These are phyloP conservation scores for Monosporascus sp. DNA, from an alignment of 2,329 filamentous ascomycete species.

Conservation along the genomic window DNA sequence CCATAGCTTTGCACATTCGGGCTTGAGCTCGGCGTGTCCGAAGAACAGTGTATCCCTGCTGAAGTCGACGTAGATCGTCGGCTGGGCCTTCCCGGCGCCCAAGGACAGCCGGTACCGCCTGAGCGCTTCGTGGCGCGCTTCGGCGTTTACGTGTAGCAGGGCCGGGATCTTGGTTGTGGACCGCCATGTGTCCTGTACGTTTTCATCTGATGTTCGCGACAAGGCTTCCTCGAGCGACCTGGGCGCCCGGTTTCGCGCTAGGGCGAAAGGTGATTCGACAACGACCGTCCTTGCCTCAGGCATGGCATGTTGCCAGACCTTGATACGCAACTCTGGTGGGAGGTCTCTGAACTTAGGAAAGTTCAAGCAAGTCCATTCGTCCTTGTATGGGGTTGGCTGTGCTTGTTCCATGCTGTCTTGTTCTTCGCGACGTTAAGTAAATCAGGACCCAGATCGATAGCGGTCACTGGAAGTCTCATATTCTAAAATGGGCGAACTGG, in stretches of 20 bases:
- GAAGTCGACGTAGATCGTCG: slow-evolving; percentile 27
- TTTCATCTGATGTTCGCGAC: slow-evolving; percentile 4
- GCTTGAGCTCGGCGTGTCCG: slow-evolving; percentile 21
- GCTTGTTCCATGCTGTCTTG: slow-evolving; percentile 4
- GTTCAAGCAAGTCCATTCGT: slow-evolving; percentile 6
- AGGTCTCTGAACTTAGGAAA: slow-evolving; percentile 25
- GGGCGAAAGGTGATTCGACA: slow-evolving; percentile 19
- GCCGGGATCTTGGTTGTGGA: slow-evolving; percentile 24
- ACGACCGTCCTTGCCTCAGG: slow-evolving; percentile 23
- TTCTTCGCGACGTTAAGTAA: slow-evolving; percentile 19
- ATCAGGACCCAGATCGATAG: slow-evolving; percentile 11
- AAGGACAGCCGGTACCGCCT: slow-evolving; percentile 25
- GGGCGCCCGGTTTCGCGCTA: slow-evolving; percentile 3
- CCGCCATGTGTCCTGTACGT: slow-evolving; percentile 18
- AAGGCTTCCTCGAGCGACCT: slow-evolving; percentile 22
- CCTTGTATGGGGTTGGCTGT: slow-evolving; percentile 5
- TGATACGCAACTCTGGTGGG: slow-evolving; percentile 27
- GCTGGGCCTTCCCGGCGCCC: slow-evolving; percentile 15
- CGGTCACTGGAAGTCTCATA: slow-evolving; percentile 13
- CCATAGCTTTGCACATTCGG: slow-evolving; percentile 23
- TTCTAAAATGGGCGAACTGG: slow-evolving; percentile 12
- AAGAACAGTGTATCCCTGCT: slow-evolving; percentile 26
- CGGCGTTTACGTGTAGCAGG: slow-evolving; percentile 26
- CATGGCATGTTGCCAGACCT: slow-evolving; percentile 27
- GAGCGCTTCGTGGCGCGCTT: slow-evolving; percentile 26